Evolutionary conservation across 805 yeast genomes (phyloP), one percentile per base, ranked within the genome.

Genomic region (Ogataea wickerhamii): DNA sequence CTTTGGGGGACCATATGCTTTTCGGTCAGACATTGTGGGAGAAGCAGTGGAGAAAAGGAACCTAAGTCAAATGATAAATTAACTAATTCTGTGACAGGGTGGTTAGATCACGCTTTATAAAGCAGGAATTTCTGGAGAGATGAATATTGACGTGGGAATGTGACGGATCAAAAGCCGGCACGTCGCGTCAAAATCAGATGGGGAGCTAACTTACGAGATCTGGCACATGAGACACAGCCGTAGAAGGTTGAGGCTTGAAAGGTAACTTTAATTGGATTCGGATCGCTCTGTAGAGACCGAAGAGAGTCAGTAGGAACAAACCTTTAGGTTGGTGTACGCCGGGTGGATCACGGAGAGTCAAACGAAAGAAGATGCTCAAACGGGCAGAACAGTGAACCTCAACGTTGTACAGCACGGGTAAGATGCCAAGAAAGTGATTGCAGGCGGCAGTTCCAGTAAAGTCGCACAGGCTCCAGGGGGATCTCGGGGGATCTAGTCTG

Each of bases 1-100:
- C 44, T 52, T 55, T 40, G 67, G 66, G 14, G 66, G 67, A n/a
- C 68, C 68, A 31, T 58, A 60, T 2, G 48, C 30, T 34, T 36
- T 44, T 38, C 31, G 43, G 32, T 47, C 44, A 35, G 43, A 43
- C 51, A 47, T 47, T 11, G 17, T 26, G 29, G 8, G 12, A 22
- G 8, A 22, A 8, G 25, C 11, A 22, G 25, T 22, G 25, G 11
- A 22, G 25, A 22, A 22, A 12, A 22, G 12, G 12, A 12, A 12
- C 25, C 12, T 22, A 12, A 8, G 25, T 22, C 25, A 22, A 22
- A 8, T 22, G 8, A n/a, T n/a, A n/a, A n/a, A n/a, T n/a, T n/a
- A n/a, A n/a, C n/a, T n/a, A n/a, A n/a, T n/a, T n/a, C n/a, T n/a
- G n/a, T n/a, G n/a, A n/a, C n/a, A n/a, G n/a, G n/a, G n/a, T n/a